Evolutionary conservation across 2,329 filamentous ascomycete genomes (phyloP), one percentile per base, ranked within the genome.

Genomic region (Aspergillus neoniger): DNA sequence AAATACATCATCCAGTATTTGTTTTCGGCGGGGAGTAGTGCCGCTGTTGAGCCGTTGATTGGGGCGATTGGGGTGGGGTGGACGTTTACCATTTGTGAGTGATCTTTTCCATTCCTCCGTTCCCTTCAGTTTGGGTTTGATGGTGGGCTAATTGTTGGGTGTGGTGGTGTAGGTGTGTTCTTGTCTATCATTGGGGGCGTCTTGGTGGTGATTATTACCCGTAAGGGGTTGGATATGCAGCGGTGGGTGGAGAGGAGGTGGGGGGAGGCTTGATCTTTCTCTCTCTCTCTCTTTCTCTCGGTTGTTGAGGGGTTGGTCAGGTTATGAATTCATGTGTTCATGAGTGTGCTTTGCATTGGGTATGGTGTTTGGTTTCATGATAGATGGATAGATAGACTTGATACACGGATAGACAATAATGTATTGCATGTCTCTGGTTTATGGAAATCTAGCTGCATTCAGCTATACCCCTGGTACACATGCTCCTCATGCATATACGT

Each of bases 1-100:
- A 95, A 95, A 73, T 95, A 93, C 74, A 86, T 91, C 64, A 80
- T 91, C 39, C 83, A 91, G 25, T 95, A 94, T 75, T 70, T 92
- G 3, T 90, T 92, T 63, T 90, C 87, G 1, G 90, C 89, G 10
- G 79, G 83, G 3, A 89, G 85, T 0, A 90, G 86, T 6, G 91
- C 88, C 0, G 84, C 86, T 0, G 90, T 91, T 61, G 79, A 94
- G 56, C 91, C 91, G 0, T 85, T 88, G 9, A 84, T 93, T 30
- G 78, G 91, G 60, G 79, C 76, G 25, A 89, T 94, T 58, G 91
- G 91, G 4, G 87, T 94, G 0, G 91, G 91, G 0, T 92, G 90
- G 89, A 92, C 92, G 72, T 88, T 85, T 59, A 93, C 90, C 0
- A 88, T 92, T 59, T 85, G 83, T 68, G 81, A 84, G 6, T 65